Evolutionary conservation across 345 rosid species (phyloP), one percentile per base, ranked within the genome.

Genomic region (Physaria fendleri): DNA sequence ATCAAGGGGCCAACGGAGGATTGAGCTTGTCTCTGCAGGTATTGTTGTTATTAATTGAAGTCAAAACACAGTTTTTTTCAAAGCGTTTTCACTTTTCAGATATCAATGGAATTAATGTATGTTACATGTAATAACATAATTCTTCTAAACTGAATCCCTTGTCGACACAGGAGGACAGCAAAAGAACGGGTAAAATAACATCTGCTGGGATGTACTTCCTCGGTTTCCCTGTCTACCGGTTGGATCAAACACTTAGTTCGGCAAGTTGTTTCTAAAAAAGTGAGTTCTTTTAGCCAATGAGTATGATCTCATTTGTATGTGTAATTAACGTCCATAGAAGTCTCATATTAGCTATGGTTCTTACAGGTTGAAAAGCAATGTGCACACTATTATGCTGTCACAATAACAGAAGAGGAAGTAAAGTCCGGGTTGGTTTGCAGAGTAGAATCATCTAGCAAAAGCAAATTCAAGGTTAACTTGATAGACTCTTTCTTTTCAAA

Each of bases 131-230:
- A 13, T 15, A 28, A 5, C 12, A n/a, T 17, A 13, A 45, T 53
- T 53, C 60, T 47, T 55, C 8, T 49, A 12, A 24, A 3, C 22
- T 49, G 38, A 40, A 24, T 67, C 32, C 33, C 22, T 27, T 8
- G 5, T 50, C 47, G 16, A 6, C 66, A 41, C 59, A 94, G 99
- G 99, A 90, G 80, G 96, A 94, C 60, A 80, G 99, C 75, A 59
- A 68, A 22, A 94, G 79, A 79, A 82, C 85, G 0, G 99, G 95
- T 28, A 90, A 85, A 65, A 73, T 81, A 64, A 82, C 90, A 64
- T 81, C 95, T 65, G 97, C 99, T 22, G 99, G 99, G 67, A 83
- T 87, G 97, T 90, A 83, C 80, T 94, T 94, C 75, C 90, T 94
- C 42, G 87, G 96, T 46, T 94, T 90, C 59, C 96, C 99, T 28